Evolutionary conservation across 2,329 filamentous ascomycete genomes (phyloP).

Genomic region (Beauveria sp.): DNA sequence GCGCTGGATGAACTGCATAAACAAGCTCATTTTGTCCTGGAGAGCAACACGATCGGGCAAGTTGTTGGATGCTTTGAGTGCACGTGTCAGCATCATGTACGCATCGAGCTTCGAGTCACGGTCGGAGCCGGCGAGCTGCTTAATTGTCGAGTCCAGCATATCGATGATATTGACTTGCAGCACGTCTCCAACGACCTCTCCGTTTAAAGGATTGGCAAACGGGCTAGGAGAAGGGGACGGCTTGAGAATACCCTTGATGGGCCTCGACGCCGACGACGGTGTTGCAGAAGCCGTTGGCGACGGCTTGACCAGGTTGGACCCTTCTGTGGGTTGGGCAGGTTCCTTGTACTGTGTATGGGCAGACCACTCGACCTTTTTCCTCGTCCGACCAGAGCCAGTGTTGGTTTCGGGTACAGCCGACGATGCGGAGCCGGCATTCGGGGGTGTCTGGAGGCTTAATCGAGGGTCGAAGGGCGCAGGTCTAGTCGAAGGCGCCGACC

Average conservation of each 20-base stretch:
- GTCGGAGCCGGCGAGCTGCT: conserved; percentile 70
- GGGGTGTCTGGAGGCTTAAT: conserved; percentile 43
- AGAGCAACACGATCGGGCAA: conserved; percentile 68
- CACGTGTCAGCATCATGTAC: conserved; percentile 70
- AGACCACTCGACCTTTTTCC: conserved; percentile 53
- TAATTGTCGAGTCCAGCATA: conserved; percentile 79
- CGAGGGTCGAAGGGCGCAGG: conserved; percentile 31
- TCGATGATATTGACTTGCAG: conserved; percentile 54
- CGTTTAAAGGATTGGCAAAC: conserved; percentile 31
- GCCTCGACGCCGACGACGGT: conserved; percentile 34
- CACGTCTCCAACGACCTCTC: conserved; percentile 32
- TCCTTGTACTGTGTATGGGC: conserved; percentile 50
- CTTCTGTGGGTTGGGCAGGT: conserved; percentile 36
- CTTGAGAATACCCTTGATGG: conserved; percentile 71
- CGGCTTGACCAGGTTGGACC: conserved; percentile 28
- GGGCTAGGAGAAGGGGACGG: conserved; percentile 44
- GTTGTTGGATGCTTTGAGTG: conserved; percentile 74
- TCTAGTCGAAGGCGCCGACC: conserved; percentile 25
- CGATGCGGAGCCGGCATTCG: conserved; percentile 38
- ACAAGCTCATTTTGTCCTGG: conserved; percentile 64
- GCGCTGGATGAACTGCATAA: conserved; percentile 76
- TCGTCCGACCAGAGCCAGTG: conserved; percentile 35
- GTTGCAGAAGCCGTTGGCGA: conserved; percentile 32
- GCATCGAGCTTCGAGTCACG: conserved; percentile 71
- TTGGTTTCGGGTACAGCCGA: conserved; percentile 34